Percentiles rank a stretch among this genome's conserved stretches.
Conservation (phyloP, 257 asterid genomes). For the Fraxinus cuspidata region DNA sequence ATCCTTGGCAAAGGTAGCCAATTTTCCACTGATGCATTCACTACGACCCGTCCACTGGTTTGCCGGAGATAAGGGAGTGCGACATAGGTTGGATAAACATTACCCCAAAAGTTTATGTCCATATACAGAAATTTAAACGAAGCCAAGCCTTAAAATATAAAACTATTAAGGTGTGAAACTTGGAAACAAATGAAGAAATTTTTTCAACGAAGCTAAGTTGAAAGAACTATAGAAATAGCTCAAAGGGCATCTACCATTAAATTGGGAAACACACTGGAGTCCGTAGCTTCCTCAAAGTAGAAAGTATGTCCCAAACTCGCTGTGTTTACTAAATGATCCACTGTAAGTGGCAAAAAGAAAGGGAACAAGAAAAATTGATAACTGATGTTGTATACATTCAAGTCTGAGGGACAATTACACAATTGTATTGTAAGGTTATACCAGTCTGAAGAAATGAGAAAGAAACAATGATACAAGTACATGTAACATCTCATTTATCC, state of each 20-base stretch:
- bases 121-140: neutral
- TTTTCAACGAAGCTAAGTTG: neutral
- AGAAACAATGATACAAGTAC: too few relatives aligned
- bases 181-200: neutral
- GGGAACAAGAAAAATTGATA: neutral
- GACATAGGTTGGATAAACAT: slow-evolving; percentile 85
- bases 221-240: neutral
- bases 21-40: slow-evolving; percentile 84
- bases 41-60: slow-evolving; percentile 67
- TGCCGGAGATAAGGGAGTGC: slow-evolving; percentile 82
- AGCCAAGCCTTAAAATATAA: neutral
- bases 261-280: slow-evolving; percentile 72
- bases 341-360: slow-evolving; percentile 37
- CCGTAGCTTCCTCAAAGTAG: slow-evolving; percentile 92
- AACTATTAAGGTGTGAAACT: too few relatives aligned
- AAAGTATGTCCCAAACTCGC: slow-evolving; percentile 88
- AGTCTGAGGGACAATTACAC: neutral
- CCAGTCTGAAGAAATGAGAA: neutral
- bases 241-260: slow-evolving; percentile 51
- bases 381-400: neutral
- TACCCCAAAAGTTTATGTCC: slow-evolving; percentile 98
- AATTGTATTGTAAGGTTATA: neutral
- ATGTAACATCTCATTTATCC: neutral
- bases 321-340: slow-evolving; percentile 92
- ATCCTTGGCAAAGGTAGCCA: slow-evolving; percentile 96